phyloP scores from a whole-genome alignment of 208 protist species.

The Kentomonas sorsogonicus region DNA sequence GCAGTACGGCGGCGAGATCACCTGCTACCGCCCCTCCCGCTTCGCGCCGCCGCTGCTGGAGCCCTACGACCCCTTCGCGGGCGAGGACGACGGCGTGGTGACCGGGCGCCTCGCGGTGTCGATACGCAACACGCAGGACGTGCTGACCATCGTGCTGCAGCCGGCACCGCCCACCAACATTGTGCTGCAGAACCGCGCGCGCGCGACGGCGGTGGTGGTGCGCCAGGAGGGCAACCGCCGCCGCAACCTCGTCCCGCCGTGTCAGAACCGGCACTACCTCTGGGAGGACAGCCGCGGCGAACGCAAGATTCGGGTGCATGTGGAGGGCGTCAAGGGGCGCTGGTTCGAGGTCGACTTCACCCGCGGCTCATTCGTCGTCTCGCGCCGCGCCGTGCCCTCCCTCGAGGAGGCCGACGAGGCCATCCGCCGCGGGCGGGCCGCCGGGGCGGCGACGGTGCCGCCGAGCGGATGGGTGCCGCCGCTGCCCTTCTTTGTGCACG shows the following conservation, averaged over 20 bases:
- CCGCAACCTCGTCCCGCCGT: slow-evolving; percentile 48
- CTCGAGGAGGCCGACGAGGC: slow-evolving; percentile 11
- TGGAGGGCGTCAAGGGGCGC: slow-evolving; percentile 47
- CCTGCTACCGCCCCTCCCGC: slow-evolving; percentile 17
- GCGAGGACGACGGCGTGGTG: slow-evolving; percentile 45
- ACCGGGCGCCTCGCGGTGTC: slow-evolving; percentile 62
- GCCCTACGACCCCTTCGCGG: slow-evolving; percentile 17
- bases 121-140: slow-evolving; percentile 49
- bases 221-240: slow-evolving; percentile 56
- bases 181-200: slow-evolving; percentile 64
- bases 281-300: slow-evolving; percentile 63
- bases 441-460: slow-evolving; percentile 1
- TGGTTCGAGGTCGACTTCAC: slow-evolving; percentile 83
- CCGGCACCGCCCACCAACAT: slow-evolving; percentile 59
- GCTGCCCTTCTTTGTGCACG: slow-evolving; percentile 46
- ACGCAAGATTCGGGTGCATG: slow-evolving; percentile 53
- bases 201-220: slow-evolving; percentile 38
- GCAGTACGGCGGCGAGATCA: slow-evolving; percentile 29
- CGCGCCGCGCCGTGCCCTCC: slow-evolving; percentile 23
- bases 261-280: slow-evolving; percentile 72
- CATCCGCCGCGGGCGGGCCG: slow-evolving; percentile 4
- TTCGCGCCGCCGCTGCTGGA: slow-evolving; percentile 14
- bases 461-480: neutral
- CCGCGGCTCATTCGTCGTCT: slow-evolving; percentile 51
- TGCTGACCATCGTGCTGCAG: slow-evolving; percentile 53